Evolutionary conservation across 2,329 filamentous ascomycete genomes (phyloP), one percentile per base, ranked within the genome.

Genomic region (Talaromyces albobiverticillius): DNA sequence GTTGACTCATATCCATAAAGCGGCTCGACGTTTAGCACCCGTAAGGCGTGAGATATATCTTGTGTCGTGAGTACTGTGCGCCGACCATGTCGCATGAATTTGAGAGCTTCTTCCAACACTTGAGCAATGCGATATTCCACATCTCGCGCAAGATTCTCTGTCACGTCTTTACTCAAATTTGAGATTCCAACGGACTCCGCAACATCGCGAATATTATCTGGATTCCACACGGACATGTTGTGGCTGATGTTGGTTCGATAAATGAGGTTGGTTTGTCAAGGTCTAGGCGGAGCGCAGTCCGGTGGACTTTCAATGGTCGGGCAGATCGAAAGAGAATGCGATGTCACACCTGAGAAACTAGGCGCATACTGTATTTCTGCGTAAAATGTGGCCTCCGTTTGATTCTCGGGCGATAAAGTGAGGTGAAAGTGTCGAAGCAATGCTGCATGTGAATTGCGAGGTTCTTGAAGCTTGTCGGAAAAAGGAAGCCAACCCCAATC

Each of bases 1-100:
- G 90, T 94, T 31, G 91, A 92, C 68, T 97, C 93, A 74, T 99
- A 99, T 18, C 94, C 94, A 67, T 96, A 96, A 1, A 97, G 82
- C 1, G 94, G 94, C 72, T 99, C 94, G 22, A 96, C 89, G 65
- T 97, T 91, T 47, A 99, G 80, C 10, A 92, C 85, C 58, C 85
- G 85, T 60, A 99, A 77, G 3, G 94, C 94, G 61, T 93, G 86
- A 45, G 90, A 86, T 54, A 96, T 84, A 72, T 99, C 94, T 66
- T 93, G 88, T 47, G 94, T 95, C 18, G 87, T 91, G 61, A 99
- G 79, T 0, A 89, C 87, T 1, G 91, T 96, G 59, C 94, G 86
- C 70, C 89, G 89, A 20, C 87, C 85, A 65, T 93, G 89, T 64
- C 91, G 90, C 94, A 99, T 99, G 71, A 95, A 94, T 68, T 95